Evolutionary conservation across 2,329 filamentous ascomycete genomes (phyloP).

Genomic region (Leptographium wingfieldii): DNA sequence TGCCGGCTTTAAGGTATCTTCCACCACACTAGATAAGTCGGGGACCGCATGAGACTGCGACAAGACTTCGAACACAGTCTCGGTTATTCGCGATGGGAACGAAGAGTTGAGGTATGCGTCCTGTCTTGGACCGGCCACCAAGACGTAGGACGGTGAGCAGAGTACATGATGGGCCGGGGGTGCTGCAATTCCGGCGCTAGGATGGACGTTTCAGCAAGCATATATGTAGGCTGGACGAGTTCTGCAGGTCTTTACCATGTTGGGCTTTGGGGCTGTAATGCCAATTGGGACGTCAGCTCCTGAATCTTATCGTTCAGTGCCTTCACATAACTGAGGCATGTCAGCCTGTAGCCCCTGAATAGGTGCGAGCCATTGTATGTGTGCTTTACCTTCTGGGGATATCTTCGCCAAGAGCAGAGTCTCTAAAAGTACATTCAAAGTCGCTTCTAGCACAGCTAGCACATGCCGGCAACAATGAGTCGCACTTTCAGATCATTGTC

Average conservation of each 20-base stretch:
- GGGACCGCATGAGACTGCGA: not conserved
- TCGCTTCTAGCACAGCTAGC: constrained; percentile 1
- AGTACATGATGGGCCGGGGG: not conserved
- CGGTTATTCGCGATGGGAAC: not conserved
- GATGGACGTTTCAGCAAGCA: not conserved
- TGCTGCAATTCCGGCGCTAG: not conserved
- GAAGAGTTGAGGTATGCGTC: not conserved
- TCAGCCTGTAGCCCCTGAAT: not conserved
- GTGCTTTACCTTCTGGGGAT: not conserved
- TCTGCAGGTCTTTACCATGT: not conserved
- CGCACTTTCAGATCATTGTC: not conserved
- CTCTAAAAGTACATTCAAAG: constrained; percentile 2
- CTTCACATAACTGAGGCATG: not conserved
- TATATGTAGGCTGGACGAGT: not conserved
- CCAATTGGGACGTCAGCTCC: constrained; percentile 1
- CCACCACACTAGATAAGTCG: not conserved
- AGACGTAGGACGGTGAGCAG: not conserved
- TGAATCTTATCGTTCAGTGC: constrained; percentile 1
- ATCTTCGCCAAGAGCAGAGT: constrained; percentile 2
- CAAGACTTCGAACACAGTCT: not conserved
- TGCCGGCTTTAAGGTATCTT: not conserved
- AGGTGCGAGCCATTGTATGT: not conserved
- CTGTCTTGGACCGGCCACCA: not conserved
- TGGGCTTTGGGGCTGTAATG: not conserved
- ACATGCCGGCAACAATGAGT: constrained; percentile 1